Evolutionary conservation across 2,329 filamentous ascomycete species (phyloP), one percentile per base, ranked within the genome.

Genomic region (Penicillium sp.): DNA sequence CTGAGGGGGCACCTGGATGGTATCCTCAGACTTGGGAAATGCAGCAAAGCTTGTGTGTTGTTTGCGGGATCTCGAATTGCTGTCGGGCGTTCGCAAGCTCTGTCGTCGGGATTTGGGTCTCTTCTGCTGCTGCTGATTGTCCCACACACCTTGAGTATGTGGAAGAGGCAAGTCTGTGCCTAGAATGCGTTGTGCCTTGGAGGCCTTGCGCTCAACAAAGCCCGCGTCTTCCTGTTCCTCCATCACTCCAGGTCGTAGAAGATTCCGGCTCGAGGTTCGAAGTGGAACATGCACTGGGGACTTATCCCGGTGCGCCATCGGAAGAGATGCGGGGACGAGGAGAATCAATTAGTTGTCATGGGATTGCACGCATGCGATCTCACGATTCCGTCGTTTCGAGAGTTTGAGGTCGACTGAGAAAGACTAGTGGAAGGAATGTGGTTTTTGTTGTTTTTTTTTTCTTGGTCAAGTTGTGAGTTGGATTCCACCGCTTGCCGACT

Each of bases 51-150:
- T 59, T 21, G 34, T 54, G 16, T 46, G 51, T 44, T 54, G 54
- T 39, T 66, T 64, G 40, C 59, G 60, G n/a, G 64, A 63, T 51
- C 71, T 61, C 18, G 64, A 63, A 52, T 71, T 70, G 31, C 69
- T 72, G 36, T 75, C 69, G n/a, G 74, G 71, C 16, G 76, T 71
- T 54, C 70, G 75, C 60, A 77, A 70, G 61, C 73, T 76, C n/a
- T 75, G 71, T 44, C 70, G 70, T 21, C 59, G 59, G 28, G 58
- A 56, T 26, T 67, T 59, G 13, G 48, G 40, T 14, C 33, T 36
- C 16, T 40, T 28, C 10, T 49, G 33, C 13, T 31, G 24, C 51
- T 62, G 61, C 34, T 61, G 59, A 21, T 67, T 63, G 10, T 67
- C 62, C 42, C 61, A 62, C 34, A 54, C 55, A 13, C 49, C 53